A percentile compares a stretch with the other conserved stretches of the same genome.
phyloP scores from a whole-genome alignment of 495 filamentous ascomycete species.

The Neurospora tetraspora region DNA sequence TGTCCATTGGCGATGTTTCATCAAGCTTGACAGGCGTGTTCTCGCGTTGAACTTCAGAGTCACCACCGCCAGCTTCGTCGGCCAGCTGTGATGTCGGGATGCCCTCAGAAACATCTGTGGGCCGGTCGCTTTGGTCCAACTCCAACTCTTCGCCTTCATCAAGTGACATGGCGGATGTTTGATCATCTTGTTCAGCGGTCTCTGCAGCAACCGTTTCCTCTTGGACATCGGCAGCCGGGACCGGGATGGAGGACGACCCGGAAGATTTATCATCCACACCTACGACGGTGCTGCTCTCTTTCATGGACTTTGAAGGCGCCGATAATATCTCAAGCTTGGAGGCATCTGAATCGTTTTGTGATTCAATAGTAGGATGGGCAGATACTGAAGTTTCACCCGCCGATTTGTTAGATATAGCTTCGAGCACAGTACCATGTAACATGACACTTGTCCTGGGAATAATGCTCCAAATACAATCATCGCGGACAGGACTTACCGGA shows the following conservation, averaged over 20 bases:
- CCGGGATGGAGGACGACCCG: neutral
- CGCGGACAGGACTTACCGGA: constrained; percentile 2
- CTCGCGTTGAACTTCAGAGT: neutral
- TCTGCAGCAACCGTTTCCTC: neutral
- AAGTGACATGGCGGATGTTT: neutral
- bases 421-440: neutral
- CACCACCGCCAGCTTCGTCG: neutral
- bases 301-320: neutral
- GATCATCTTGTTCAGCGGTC: neutral
- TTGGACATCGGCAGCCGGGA: neutral
- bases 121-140: neutral
- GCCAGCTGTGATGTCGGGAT: neutral
- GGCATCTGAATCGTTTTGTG: neutral
- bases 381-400: neutral
- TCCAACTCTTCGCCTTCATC: neutral
- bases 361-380: neutral
- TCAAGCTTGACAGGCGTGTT: neutral
- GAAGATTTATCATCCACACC: neutral
- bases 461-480: neutral
- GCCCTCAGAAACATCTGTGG: neutral
- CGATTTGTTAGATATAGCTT: neutral
- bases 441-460: neutral
- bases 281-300: neutral
- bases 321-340: neutral
- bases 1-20: constrained; percentile 19